Evolutionary conservation across 2,329 filamentous ascomycete genomes (phyloP).

Genomic region (Colletotrichum sidae): DNA sequence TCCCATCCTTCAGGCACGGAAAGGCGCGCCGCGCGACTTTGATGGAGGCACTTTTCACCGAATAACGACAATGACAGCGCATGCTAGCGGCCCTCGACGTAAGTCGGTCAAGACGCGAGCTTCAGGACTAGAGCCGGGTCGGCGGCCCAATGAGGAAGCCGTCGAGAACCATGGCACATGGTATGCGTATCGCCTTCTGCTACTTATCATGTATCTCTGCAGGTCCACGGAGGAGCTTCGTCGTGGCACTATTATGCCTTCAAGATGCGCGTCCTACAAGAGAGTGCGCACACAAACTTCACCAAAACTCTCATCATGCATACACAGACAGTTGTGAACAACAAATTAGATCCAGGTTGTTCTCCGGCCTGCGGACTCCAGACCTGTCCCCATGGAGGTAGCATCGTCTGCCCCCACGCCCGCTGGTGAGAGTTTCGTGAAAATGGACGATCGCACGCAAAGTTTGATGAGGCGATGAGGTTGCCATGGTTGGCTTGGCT

Average conservation of each 20-base stretch:
- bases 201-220: too few relatives aligned
- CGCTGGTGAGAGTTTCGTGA: constrained; percentile 6
- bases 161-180: not conserved
- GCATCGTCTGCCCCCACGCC: not conserved
- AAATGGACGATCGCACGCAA: too few relatives aligned
- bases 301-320: too few relatives aligned
- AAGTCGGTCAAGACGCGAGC: not conserved
- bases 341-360: too few relatives aligned
- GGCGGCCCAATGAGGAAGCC: constrained; percentile 11
- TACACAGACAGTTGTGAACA: too few relatives aligned
- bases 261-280: too few relatives aligned
- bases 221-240: too few relatives aligned
- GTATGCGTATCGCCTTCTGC: not conserved
- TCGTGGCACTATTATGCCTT: too few relatives aligned
- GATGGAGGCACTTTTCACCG: not conserved
- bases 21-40: constrained; percentile 10
- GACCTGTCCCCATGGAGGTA: not conserved
- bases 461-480: constrained; percentile 2
- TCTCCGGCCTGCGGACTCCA: too few relatives aligned
- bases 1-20: constrained; percentile 1
- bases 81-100: too few relatives aligned
- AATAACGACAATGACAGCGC: too few relatives aligned
- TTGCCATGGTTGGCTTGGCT: constrained; percentile 8
- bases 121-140: constrained; percentile 8
- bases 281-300: too few relatives aligned